phyloP scores from a whole-genome alignment of 306 rosid species.

The Fragaria ananassa region DNA sequence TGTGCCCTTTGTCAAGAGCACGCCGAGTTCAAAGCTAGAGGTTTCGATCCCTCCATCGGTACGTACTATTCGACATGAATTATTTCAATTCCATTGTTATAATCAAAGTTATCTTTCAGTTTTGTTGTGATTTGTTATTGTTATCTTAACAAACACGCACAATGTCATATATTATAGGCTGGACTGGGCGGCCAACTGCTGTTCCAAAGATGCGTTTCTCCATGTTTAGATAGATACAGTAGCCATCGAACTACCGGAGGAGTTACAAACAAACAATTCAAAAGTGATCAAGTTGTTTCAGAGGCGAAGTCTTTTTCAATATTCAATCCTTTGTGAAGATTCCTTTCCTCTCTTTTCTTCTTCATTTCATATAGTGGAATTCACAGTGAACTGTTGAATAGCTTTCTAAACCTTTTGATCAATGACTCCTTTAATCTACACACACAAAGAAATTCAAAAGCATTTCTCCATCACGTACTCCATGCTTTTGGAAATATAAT shows the following conservation, averaged over 20 bases:
- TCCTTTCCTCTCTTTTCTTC: too few species aligned
- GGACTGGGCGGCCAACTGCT: slow-evolving; percentile 7
- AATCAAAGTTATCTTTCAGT: background rate
- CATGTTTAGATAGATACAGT: slow-evolving; percentile 1
- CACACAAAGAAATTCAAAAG: too few species aligned
- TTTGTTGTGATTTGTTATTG: background rate
- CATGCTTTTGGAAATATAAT: too few species aligned
- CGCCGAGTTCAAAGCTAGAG: slow-evolving; percentile 23
- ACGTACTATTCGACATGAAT: background rate
- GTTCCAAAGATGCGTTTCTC: slow-evolving; percentile 7
- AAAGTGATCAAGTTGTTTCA: background rate
- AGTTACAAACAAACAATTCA: background rate
- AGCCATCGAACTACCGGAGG: background rate
- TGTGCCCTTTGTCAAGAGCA: slow-evolving; percentile 40
- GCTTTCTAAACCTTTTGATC: too few species aligned
- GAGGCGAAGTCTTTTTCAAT: background rate
- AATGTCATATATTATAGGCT: slow-evolving; percentile 1
- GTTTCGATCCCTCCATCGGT: slow-evolving; percentile 32
- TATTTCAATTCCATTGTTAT: background rate
- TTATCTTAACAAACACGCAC: background rate
- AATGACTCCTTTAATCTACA: too few species aligned
- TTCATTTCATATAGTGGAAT: too few species aligned
- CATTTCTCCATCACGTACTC: too few species aligned
- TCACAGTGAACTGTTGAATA: too few species aligned
- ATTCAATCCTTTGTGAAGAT: background rate